A percentile compares a stretch with the other conserved stretches of the same genome.
Evolutionary conservation across 2,329 filamentous ascomycete genomes (phyloP).

Genomic region (Apiospora sp.): DNA sequence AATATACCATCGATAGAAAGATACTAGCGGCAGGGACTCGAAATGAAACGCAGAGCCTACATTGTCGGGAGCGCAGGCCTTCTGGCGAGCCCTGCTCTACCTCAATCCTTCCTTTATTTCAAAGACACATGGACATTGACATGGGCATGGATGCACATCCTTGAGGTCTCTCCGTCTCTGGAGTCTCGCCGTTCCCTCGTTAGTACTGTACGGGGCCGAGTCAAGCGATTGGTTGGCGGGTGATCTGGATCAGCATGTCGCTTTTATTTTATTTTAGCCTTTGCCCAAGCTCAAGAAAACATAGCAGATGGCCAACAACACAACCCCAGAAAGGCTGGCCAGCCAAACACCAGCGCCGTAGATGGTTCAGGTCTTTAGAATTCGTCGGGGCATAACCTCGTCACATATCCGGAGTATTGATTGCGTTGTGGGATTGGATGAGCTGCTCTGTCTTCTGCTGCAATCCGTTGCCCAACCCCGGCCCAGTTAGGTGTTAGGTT

Average conservation of each 20-base stretch:
- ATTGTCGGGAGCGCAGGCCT: constrained; percentile 3
- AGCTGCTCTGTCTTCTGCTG: neutral
- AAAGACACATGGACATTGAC: neutral
- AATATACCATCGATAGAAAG: constrained; percentile 19
- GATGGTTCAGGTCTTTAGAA: neutral
- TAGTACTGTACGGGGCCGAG: constrained; percentile 19
- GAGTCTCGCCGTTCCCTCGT: constrained; percentile 9
- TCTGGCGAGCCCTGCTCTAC: neutral
- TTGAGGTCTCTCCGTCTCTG: neutral
- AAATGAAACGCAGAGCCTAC: constrained; percentile 13
- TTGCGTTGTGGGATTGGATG: neutral
- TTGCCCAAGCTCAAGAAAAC: constrained; percentile 9
- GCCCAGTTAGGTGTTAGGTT: neutral
- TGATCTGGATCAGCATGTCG: constrained; percentile 14
- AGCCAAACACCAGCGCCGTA: constrained; percentile 4
- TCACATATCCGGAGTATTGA: neutral
- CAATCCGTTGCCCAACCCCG: constrained; percentile 1
- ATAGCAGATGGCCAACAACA: neutral
- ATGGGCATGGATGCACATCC: constrained; percentile 11
- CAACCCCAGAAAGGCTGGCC: neutral
- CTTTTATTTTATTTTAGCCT: constrained; percentile 5
- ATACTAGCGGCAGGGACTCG: constrained; percentile 19
- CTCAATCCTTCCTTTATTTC: constrained; percentile 1
- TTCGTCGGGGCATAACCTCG: neutral
- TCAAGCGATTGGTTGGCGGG: constrained; percentile 19